Conservation (phyloP, 2,329 filamentous ascomycete genomes). For the Dothiorella sarmentorum region DNA sequence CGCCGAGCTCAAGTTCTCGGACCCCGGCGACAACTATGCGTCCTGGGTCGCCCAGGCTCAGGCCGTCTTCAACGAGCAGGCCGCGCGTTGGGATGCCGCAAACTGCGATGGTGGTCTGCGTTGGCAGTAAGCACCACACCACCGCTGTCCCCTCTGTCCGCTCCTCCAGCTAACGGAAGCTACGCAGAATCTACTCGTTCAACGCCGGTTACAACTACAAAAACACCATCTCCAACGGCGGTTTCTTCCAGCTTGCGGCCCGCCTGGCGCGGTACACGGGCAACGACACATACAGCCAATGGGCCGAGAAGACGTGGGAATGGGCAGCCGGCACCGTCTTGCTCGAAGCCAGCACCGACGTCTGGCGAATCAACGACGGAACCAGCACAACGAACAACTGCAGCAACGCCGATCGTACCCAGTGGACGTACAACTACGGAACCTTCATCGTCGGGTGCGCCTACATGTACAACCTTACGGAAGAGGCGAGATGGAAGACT, state of each 20-base stretch:
- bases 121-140: constrained; percentile 12
- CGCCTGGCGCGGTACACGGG: constrained; percentile 36
- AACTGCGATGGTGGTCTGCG: constrained; percentile 39
- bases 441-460: constrained; percentile 64
- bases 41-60: constrained; percentile 29
- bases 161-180: neutral
- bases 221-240: constrained; percentile 52
- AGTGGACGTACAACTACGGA: constrained; percentile 65
- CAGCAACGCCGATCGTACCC: constrained; percentile 49
- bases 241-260: constrained; percentile 50
- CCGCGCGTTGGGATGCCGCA: constrained; percentile 34
- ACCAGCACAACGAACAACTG: constrained; percentile 47
- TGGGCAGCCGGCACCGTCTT: constrained; percentile 50
- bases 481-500: constrained; percentile 51
- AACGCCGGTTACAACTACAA: constrained; percentile 51
- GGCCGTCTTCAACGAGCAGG: constrained; percentile 40
- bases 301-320: constrained; percentile 47
- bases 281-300: constrained; percentile 59
- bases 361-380: constrained; percentile 54
- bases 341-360: constrained; percentile 50
- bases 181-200: constrained; percentile 39
- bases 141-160: neutral
- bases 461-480: constrained; percentile 60
- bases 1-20: constrained; percentile 71
- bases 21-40: constrained; percentile 51